phyloP scores from a whole-genome alignment of 2,329 filamentous ascomycete genomes.

The Aspergillus amoenus region DNA sequence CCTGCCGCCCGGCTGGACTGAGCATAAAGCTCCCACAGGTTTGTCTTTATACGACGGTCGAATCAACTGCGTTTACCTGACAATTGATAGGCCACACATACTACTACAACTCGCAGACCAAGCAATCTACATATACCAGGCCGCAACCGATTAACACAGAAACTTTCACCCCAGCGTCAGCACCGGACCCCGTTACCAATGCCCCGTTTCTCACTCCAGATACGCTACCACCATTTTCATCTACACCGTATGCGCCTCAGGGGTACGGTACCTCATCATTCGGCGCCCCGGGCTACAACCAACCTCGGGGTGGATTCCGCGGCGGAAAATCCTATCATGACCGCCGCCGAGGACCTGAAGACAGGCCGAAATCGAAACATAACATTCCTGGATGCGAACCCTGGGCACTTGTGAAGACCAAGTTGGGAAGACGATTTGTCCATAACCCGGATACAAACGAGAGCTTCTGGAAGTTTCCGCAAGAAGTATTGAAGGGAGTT shows the following conservation, averaged over 20 bases:
- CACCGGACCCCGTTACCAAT: constrained; percentile 44
- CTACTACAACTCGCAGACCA: constrained; percentile 80
- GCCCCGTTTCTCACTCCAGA: constrained; percentile 31
- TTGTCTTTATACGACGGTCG: constrained; percentile 22
- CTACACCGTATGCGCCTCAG: constrained; percentile 34
- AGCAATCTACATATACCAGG: constrained; percentile 82
- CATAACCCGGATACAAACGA: constrained; percentile 83
- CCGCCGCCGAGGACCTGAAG: constrained; percentile 67
- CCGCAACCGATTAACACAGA: constrained; percentile 50
- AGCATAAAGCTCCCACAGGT: constrained; percentile 83
- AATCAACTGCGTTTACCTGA: constrained; percentile 21
- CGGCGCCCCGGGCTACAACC: constrained; percentile 33
- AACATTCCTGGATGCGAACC: constrained; percentile 77
- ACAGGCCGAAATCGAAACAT: constrained; percentile 78
- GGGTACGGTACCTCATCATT: constrained; percentile 19
- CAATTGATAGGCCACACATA: constrained; percentile 68
- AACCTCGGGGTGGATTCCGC: constrained; percentile 46
- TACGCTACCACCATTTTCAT: constrained; percentile 36
- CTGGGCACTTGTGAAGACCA: constrained; percentile 93
- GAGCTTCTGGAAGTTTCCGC: constrained; percentile 93
- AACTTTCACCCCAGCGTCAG: constrained; percentile 31
- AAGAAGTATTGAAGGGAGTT: constrained; percentile 75
- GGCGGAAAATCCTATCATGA: constrained; percentile 58
- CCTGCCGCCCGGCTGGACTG: constrained; percentile 81
- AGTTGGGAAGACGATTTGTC: constrained; percentile 82